phyloP scores from a whole-genome alignment of 2,329 filamentous ascomycete genomes.

The Aspergillus sp. region DNA sequence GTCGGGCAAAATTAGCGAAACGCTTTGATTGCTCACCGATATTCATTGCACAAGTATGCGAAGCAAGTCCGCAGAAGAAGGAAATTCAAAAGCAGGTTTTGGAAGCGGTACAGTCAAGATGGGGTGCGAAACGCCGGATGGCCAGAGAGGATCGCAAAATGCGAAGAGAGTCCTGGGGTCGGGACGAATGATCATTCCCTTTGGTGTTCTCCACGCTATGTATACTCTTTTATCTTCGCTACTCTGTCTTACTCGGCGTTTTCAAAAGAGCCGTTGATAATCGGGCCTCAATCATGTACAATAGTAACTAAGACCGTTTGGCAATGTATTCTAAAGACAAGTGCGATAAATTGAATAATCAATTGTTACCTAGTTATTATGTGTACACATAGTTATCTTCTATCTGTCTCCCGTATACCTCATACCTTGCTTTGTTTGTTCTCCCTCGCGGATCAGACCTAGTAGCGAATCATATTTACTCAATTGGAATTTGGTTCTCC shows the following conservation, averaged over 20 bases:
- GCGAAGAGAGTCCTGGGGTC: conserved; percentile 62
- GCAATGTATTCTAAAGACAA: conserved; percentile 8
- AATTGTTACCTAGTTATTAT: too few relatives aligned
- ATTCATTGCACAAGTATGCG: conserved; percentile 61
- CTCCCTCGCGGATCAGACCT: neutral
- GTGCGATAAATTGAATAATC: too few relatives aligned
- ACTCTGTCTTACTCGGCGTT: neutral
- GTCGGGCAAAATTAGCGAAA: conserved; percentile 58
- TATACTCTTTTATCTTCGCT: neutral
- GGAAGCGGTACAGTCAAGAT: conserved; percentile 57
- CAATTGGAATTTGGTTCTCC: neutral
- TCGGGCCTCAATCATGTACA: conserved; percentile 3
- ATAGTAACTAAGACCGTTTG: conserved; percentile 3
- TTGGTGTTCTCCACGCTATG: neutral
- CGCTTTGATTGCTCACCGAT: conserved; percentile 63
- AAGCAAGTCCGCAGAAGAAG: conserved; percentile 52
- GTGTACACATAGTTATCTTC: too few relatives aligned
- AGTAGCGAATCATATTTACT: neutral
- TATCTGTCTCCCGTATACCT: too few relatives aligned
- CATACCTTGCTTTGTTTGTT: neutral
- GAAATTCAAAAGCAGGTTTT: conserved; percentile 48
- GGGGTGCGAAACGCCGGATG: conserved; percentile 60
- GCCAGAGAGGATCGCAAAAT: conserved; percentile 61
- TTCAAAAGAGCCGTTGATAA: neutral
- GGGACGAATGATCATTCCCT: conserved; percentile 49